phyloP scores from a whole-genome alignment of 345 rosid genomes.

The Firmiana major region DNA sequence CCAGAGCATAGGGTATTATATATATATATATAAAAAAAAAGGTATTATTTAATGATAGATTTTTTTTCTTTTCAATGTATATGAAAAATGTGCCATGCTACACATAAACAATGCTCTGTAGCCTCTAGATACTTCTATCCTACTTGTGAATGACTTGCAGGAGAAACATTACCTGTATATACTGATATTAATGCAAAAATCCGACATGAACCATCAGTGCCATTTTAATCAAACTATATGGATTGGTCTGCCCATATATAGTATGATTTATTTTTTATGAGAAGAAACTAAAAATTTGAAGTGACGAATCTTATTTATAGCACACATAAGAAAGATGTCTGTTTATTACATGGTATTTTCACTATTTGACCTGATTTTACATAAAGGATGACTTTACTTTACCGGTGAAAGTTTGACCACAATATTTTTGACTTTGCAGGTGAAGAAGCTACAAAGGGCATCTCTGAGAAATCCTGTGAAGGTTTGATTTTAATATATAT shows the following conservation, averaged over 20 bases:
- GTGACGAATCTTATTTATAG: neutral
- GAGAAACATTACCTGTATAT: neutral
- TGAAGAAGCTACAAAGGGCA: conserved; percentile 85
- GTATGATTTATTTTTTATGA: neutral
- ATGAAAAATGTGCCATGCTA: neutral
- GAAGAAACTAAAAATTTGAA: neutral
- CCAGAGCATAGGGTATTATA: too few relatives aligned
- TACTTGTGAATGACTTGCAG: neutral
- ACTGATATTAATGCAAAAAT: neutral
- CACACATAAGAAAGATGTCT: neutral
- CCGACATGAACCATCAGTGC: neutral
- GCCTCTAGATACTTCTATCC: neutral
- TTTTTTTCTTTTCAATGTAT: too few relatives aligned
- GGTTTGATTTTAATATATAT: conserved; percentile 36
- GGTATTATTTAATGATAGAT: too few relatives aligned
- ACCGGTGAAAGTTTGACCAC: conserved; percentile 12
- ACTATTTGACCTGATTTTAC: neutral
- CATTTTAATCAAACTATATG: neutral
- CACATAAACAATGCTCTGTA: neutral
- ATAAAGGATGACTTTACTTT: neutral
- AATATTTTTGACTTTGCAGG: conserved; percentile 43
- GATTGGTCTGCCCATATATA: neutral
- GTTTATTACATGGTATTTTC: neutral
- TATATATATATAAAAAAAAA: too few relatives aligned
- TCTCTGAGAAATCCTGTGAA: conserved; percentile 88